Conservation (phyloP, 2,329 filamentous ascomycete genomes). For the Penicillium sp. region DNA sequence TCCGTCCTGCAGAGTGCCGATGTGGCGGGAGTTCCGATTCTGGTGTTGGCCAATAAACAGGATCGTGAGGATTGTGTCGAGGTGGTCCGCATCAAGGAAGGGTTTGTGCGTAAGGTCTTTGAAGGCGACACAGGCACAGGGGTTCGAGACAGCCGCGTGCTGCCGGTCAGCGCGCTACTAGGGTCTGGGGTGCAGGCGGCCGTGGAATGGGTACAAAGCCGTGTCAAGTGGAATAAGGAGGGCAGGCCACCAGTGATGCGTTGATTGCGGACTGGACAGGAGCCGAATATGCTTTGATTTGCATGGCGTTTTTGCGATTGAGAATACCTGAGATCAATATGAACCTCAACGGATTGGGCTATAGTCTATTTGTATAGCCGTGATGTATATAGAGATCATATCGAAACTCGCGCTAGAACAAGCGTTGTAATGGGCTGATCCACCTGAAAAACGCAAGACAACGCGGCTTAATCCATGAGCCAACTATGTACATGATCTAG, state of each 20-base stretch:
- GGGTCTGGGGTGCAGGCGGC: conserved; percentile 84
- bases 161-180: conserved; percentile 87
- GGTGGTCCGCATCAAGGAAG: conserved; percentile 96
- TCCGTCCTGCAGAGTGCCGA: conserved; percentile 84
- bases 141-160: conserved; percentile 84
- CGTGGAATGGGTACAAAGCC: conserved; percentile 91
- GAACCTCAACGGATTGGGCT: background rate
- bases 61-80: conserved; percentile 97
- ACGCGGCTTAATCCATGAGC: background rate
- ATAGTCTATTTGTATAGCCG: background rate
- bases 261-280: conserved; percentile 47
- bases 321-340: background rate
- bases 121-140: conserved; percentile 86
- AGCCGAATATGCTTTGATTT: conserved; percentile 9
- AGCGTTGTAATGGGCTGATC: background rate
- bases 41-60: conserved; percentile 96
- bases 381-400: background rate
- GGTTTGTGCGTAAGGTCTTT: conserved; percentile 90
- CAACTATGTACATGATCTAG: background rate
- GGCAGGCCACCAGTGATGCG: conserved; percentile 88
- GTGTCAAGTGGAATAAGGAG: conserved; percentile 97
- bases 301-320: conserved; percentile 18
- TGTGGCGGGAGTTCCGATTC: conserved; percentile 84
- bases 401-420: background rate
- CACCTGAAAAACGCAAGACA: background rate